phyloP scores from a whole-genome alignment of 2,329 filamentous ascomycete species.

The Ophiocordyceps robertsii region DNA sequence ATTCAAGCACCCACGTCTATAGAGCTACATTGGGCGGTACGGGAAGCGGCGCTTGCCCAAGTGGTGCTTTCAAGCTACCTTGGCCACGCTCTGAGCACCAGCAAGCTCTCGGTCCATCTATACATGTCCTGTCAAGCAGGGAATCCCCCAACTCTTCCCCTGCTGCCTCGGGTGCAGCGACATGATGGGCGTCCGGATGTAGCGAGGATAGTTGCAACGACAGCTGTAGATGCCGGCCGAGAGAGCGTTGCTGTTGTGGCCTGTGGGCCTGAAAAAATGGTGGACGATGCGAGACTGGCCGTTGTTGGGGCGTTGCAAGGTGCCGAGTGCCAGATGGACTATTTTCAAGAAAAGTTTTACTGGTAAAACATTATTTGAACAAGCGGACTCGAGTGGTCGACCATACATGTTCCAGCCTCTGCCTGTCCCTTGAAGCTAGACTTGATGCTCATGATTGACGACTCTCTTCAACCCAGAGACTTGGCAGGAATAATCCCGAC shows the following conservation, averaged over 20 bases:
- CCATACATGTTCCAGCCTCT: no score
- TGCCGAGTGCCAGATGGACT: constrained; percentile 7
- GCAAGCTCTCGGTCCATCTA: constrained; percentile 20
- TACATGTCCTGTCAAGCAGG: constrained; percentile 17
- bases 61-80: constrained; percentile 22
- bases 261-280: constrained; percentile 30
- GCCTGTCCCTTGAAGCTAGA: no score
- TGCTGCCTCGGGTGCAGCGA: constrained; percentile 7
- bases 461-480: no score
- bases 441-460: no score
- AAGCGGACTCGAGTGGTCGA: no score
- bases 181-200: constrained; percentile 18
- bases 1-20: constrained; percentile 10
- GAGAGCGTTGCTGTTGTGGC: constrained; percentile 26
- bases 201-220: constrained; percentile 14
- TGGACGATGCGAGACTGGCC: constrained; percentile 25
- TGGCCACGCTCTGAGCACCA: constrained; percentile 7
- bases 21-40: constrained; percentile 28
- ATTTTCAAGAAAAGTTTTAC: constrained; percentile 6
- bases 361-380: no score
- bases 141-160: constrained; percentile 1
- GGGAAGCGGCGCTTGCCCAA: constrained; percentile 22
- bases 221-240: constrained; percentile 7
- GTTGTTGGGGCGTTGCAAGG: constrained; percentile 17
- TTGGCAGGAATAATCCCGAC: no score